Base-by-base conservation (phyloP, 1,284 basidiomycete species). In the Somion occarium region DNA sequence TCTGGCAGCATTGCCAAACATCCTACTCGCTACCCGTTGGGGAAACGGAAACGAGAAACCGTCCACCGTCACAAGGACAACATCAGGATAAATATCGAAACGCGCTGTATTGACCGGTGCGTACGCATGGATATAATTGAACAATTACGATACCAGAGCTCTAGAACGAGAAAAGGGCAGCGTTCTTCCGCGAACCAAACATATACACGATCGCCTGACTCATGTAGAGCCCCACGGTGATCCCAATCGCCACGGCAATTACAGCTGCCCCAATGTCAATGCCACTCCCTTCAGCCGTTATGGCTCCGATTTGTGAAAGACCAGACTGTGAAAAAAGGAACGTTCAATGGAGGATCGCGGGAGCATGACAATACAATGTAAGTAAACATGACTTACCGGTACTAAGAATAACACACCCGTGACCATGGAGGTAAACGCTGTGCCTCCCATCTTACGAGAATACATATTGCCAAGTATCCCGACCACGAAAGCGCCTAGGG, bases 221-320 rank as follows among this genome's bases (percentile, higher is more conserved):
- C 74, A 88, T 90, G 71, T 93, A 93, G 39, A 93, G 66, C n/a
- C 91, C 91, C 47, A 93, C 89, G 1, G 90, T 93, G 62, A 94
- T 93, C 51, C 91, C 92, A 58, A 94, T 92, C 1, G 89, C 89
- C 44, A 93, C 90, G 52, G 88, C 81, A 53, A 93, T 89, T 90
- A 91, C 91, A 3, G 86, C 84, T n/a, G 79, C 78, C 56, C 86
- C 85, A 49, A 88, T 87, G 58, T 86, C 83, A 47, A 88, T 84
- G 9, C 82, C 87, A 61, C 77, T 83, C 46, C 76, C 83, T 60
- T 79, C 82, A 13, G 74, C 85, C 34, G 79, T 83, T 68, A 82
- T 85, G 48, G 90, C 91, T 53, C 91, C 91, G 1, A 89, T 88
- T 65, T 91, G 88, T 12, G 91, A 90, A 47, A 94, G 78, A 48